phyloP scores from a whole-genome alignment of 202 grass and related monocot species.

The Bolboschoenoplectus hybrid region DNA sequence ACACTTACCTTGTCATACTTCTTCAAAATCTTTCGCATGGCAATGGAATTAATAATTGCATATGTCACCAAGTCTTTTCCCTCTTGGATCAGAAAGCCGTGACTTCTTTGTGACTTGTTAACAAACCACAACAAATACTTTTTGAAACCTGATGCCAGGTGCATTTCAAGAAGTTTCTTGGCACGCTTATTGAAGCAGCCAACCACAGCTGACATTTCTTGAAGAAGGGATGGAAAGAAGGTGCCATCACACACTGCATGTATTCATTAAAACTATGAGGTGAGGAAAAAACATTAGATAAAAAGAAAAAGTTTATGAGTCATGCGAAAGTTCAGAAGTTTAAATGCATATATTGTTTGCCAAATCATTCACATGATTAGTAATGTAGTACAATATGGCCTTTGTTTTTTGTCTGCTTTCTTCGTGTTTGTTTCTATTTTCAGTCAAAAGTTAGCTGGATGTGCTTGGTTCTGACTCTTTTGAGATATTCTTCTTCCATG shows the following conservation, averaged over 20 bases:
- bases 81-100: slow-evolving; percentile 56
- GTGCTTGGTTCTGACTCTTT: background rate
- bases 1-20: slow-evolving; percentile 81
- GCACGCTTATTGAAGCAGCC: slow-evolving; percentile 80
- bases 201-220: slow-evolving; percentile 75
- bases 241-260: slow-evolving; percentile 79
- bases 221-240: slow-evolving; percentile 77
- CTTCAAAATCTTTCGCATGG: slow-evolving; percentile 87
- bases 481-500: background rate
- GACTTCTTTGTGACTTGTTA: slow-evolving; percentile 48
- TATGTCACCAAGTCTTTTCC: slow-evolving; percentile 87
- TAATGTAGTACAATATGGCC: no score
- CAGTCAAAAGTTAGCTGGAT: background rate
- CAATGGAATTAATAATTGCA: slow-evolving; percentile 86
- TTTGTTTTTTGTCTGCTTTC: background rate
- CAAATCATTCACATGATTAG: background rate
- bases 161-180: slow-evolving; percentile 72
- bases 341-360: background rate
- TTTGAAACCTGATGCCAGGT: slow-evolving; percentile 70
- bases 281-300: background rate
- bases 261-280: slow-evolving; percentile 23
- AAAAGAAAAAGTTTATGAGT: background rate
- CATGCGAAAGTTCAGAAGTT: background rate
- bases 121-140: slow-evolving; percentile 60
- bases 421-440: background rate